Base-by-base conservation (phyloP, 345 rosid species). In the Eucalyptus grandis region DNA sequence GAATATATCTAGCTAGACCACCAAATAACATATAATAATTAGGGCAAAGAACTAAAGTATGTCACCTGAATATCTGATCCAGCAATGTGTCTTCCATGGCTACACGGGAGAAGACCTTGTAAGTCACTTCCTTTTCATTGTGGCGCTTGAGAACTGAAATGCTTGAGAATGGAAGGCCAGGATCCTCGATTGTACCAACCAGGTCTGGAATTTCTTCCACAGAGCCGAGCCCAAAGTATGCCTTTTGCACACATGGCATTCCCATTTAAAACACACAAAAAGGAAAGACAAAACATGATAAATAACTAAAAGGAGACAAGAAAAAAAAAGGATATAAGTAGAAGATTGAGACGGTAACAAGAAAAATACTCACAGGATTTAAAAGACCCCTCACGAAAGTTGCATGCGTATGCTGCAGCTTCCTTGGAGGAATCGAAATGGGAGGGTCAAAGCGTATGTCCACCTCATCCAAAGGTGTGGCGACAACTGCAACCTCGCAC, bases 341-440 rank as follows among this genome's bases (percentile, higher is more conserved):
- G 85, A 37, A 0, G 85, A 77, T 40, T 77, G 47, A 77, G 83
- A 40, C 16, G 24, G 85, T 40, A 11, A 40, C 40, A 60, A 85
- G 34, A 31, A 50, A 51, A 27, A 88, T 46, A 90, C 98, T 93
- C 90, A 98, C 99, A 5, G 98, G 98, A 92, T 95, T 96, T 91
- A 96, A 88, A 89, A 96, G 92, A 53, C 99, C 99, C 88, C 97
- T 96, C 90, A 97, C 96, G 87, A 98, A 98, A 60, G 98, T 98
- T n/a, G 98, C 94, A 90, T 95, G 97, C 13, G 99, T 97, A 89
- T 96, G 99, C 92, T 98, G 99, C 72, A 98, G 90, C 87, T 95
- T 93, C 93, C 99, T 94, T 87, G 92, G 90, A 26, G 99, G 99
- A 92, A 98, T 72, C 21, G 94, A 95, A 88, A 96, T 90, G 24